Evolutionary conservation across 1,139 yeast species (phyloP), one percentile per base, ranked within the genome.

Genomic region (Yarrowia galli): DNA sequence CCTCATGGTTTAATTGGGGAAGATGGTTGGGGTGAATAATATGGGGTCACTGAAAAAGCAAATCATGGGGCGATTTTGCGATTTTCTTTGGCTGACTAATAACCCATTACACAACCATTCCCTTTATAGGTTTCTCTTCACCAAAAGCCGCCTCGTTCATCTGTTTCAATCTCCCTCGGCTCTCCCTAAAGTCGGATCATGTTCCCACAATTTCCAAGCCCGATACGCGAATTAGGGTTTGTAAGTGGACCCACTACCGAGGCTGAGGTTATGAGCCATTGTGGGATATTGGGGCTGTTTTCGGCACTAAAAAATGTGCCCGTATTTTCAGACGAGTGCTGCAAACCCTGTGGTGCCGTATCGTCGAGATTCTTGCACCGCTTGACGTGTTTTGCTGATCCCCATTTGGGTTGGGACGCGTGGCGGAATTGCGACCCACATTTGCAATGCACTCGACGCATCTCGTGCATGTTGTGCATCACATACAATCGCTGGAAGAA

Each of bases 241-340:
- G 35, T 15, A 48, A 36, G 20, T 28, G 53, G 53, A 25, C 22
- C 53, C 53, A 48, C 53, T 13, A n/a, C 35, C n/a, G 51, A n/a
- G 32, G 25, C 3, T 18, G 28, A 25, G 25, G 3, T 46, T 23
- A n/a, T 7, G 51, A 25, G 43, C 51, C 35, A 46, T 46, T 46
- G 51, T 9, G 53, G 25, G 22, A 16, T 46, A 8, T 46, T 3
- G 32, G 32, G 32, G 6, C 8, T 28, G 32, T 28, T 28, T 28
- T 28, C n/a, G n/a, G n/a, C n/a, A n/a, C n/a, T n/a, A n/a, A n/a
- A n/a, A n/a, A n/a, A n/a, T n/a, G n/a, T n/a, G n/a, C n/a, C n/a
- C n/a, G n/a, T n/a, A n/a, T n/a, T n/a, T n/a, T n/a, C n/a, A n/a
- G n/a, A n/a, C n/a, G n/a, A n/a, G n/a, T n/a, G n/a, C n/a, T n/a